phyloP scores from a whole-genome alignment of 768 basidiomycete genomes.

The Dendrothele bispora region DNA sequence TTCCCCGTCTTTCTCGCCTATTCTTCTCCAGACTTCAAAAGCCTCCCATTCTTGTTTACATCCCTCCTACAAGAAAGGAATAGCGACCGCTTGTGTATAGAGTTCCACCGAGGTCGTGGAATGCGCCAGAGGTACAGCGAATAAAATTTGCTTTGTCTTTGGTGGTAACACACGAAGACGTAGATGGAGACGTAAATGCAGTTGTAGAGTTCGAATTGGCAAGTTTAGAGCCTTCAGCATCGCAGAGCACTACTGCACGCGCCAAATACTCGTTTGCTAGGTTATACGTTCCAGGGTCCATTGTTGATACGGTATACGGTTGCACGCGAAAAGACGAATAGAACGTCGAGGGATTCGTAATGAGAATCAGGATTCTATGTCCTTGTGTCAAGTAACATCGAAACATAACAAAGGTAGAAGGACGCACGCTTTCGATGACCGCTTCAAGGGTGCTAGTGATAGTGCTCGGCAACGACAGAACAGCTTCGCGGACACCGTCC shows the following conservation, averaged over 20 bases:
- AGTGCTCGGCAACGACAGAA: conserved; percentile 33
- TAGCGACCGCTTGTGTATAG: conserved; percentile 65
- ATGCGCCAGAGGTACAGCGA: conserved; percentile 71
- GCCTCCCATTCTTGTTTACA: conserved; percentile 56
- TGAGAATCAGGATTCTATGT: conserved; percentile 28
- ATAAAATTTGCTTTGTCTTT: conserved; percentile 51
- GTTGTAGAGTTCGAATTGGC: background rate
- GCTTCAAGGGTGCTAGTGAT: conserved; percentile 32
- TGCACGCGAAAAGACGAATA: conserved; percentile 53
- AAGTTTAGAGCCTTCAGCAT: conserved; percentile 17
- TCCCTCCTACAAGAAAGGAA: conserved; percentile 61
- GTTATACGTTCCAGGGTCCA: conserved; percentile 46
- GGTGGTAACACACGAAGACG: background rate
- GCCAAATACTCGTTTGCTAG: conserved; percentile 46
- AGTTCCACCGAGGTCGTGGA: conserved; percentile 67
- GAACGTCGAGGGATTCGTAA: conserved; percentile 52
- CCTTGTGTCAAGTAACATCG: background rate
- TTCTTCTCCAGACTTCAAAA: conserved; percentile 27
- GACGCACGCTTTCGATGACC: conserved; percentile 29
- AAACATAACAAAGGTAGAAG: background rate
- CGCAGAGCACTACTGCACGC: too few species aligned
- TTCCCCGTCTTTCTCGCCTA: background rate
- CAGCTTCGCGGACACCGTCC: conserved; percentile 6
- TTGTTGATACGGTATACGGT: conserved; percentile 35
- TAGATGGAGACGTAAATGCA: background rate